phyloP scores from a whole-genome alignment of 2,329 filamentous ascomycete genomes.

The Herpotrichia juniperi region DNA sequence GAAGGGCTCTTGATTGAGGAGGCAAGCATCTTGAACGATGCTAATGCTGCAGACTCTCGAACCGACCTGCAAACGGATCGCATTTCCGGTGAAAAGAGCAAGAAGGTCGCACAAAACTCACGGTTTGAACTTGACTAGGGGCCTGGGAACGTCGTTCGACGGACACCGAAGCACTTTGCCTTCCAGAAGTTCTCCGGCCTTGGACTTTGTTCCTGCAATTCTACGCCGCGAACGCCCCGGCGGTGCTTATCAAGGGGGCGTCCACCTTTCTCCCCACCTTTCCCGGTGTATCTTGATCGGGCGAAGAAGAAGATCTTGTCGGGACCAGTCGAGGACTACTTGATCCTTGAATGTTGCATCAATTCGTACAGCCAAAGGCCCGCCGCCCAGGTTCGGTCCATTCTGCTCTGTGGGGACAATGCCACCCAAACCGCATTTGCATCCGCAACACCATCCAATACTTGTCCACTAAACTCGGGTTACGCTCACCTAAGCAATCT shows the following conservation, averaged over 20 bases:
- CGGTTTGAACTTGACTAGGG: slow-evolving; percentile 20
- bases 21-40: slow-evolving; percentile 17
- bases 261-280: not conserved
- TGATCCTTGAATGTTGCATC: slow-evolving; percentile 18
- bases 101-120: slow-evolving; percentile 32
- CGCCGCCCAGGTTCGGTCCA: slow-evolving; percentile 22
- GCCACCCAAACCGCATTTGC: slow-evolving; percentile 5
- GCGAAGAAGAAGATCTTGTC: slow-evolving; percentile 15
- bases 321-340: slow-evolving; percentile 15
- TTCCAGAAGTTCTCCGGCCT: not conserved
- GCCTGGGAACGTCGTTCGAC: not conserved
- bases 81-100: slow-evolving; percentile 27
- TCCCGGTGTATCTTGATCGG: not conserved
- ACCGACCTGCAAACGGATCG: slow-evolving; percentile 21
- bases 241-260: slow-evolving; percentile 24
- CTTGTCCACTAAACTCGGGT: slow-evolving; percentile 1
- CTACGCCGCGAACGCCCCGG: slow-evolving; percentile 19
- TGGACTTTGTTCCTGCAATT: slow-evolving; percentile 10
- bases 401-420: slow-evolving; percentile 30
- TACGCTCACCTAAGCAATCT: slow-evolving; percentile 23
- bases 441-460: slow-evolving; percentile 11
- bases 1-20: slow-evolving; percentile 48
- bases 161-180: slow-evolving; percentile 1
- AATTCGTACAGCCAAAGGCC: slow-evolving; percentile 19
- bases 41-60: slow-evolving; percentile 18